These are phyloP conservation scores for Kwoniella mangroviensis DNA, from an alignment of 768 basidiomycete genomes.

Conservation along the genomic window DNA sequence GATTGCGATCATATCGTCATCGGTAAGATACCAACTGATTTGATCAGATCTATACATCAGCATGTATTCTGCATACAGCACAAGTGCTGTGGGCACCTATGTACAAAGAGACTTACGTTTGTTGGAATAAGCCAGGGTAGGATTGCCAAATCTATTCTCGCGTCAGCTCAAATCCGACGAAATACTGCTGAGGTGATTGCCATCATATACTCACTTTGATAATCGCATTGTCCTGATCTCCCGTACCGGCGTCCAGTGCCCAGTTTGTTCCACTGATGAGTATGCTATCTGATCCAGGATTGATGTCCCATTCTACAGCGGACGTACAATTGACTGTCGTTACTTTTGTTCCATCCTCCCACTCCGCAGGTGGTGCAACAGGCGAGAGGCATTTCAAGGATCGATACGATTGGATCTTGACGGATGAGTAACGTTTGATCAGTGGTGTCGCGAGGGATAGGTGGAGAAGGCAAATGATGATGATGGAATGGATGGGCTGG, in stretches of 20 bases:
- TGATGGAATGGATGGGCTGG: background rate
- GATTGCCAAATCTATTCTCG: constrained; percentile 11
- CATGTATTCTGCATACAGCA: constrained; percentile 7
- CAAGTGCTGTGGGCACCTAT: background rate
- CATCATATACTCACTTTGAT: constrained; percentile 14
- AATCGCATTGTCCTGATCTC: constrained; percentile 14
- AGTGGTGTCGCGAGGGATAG: constrained; percentile 1
- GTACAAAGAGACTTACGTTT: constrained; percentile 8
- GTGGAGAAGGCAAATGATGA: constrained; percentile 16
- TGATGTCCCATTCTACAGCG: constrained; percentile 20
- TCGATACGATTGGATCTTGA: constrained; percentile 5
- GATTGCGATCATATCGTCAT: constrained; percentile 29
- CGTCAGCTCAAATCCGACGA: background rate
- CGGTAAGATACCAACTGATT: constrained; percentile 28
- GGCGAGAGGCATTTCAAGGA: constrained; percentile 2
- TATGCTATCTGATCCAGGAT: constrained; percentile 12
- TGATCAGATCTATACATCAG: background rate
- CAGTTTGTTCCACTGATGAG: constrained; percentile 9
- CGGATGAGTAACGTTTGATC: background rate
- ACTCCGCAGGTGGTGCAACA: background rate
- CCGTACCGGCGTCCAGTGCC: constrained; percentile 21
- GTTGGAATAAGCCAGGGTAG: constrained; percentile 19
- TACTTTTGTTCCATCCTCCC: background rate
- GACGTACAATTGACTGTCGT: background rate
- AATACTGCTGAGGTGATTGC: background rate